Evolutionary conservation across 179 eudicot species (phyloP).

Genomic region (Amaranthus tricolor): DNA sequence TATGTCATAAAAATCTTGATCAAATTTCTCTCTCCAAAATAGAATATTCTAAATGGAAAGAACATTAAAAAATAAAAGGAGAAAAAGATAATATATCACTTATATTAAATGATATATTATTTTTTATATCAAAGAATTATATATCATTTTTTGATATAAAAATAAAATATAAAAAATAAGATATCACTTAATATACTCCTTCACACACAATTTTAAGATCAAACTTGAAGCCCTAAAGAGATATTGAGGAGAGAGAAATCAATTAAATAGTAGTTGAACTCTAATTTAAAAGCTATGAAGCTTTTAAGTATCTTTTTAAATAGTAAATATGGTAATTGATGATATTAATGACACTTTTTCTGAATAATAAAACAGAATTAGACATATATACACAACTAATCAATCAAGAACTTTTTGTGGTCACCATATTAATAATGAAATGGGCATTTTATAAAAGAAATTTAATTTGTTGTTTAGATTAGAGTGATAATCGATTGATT

Average conservation of each 20-base stretch:
- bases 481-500: constrained; percentile 26
- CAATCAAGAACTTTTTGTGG: constrained; percentile 22
- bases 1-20: too few species aligned
- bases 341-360: background rate
- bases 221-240: too few species aligned
- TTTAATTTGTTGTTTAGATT: constrained; percentile 21
- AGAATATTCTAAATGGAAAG: too few species aligned
- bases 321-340: background rate
- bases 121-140: too few species aligned
- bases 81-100: too few species aligned
- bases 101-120: too few species aligned
- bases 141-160: too few species aligned
- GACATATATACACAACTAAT: constrained; percentile 18
- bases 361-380: background rate
- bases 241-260: background rate
- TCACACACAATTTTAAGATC: too few species aligned
- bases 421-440: constrained; percentile 21
- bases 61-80: too few species aligned
- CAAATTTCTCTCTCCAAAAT: too few species aligned
- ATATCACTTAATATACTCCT: too few species aligned
- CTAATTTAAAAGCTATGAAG: background rate
- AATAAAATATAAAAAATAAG: too few species aligned
- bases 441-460: constrained; percentile 13
- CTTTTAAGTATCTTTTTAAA: background rate
- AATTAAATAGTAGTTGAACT: background rate